Evolutionary conservation across 768 basidiomycete species (phyloP).

Genomic region (Clavulina sp.): DNA sequence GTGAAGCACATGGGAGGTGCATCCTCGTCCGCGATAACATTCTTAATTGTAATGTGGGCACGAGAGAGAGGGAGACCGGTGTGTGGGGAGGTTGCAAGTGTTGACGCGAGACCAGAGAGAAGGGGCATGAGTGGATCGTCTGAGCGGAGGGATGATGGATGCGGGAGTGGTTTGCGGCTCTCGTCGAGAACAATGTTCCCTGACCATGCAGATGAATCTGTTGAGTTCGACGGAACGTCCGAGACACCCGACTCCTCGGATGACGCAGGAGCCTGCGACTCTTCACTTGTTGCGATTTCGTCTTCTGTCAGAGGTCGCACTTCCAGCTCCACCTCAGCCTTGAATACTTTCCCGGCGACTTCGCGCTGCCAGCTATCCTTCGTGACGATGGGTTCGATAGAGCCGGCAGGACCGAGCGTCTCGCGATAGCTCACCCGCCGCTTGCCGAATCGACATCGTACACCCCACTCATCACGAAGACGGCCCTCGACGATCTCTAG

Average conservation of each 20-base stretch:
- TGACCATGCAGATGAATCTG: too few relatives aligned
- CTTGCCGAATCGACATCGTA: conserved; percentile 54
- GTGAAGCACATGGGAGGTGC: conserved; percentile 34
- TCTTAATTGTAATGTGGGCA: conserved; percentile 37
- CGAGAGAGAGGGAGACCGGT: conserved; percentile 54
- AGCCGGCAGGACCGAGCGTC: conserved; percentile 21
- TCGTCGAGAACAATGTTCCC: conserved; percentile 54
- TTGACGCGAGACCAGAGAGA: conserved; percentile 49
- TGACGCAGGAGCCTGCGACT: too few relatives aligned
- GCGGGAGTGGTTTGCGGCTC: conserved; percentile 25
- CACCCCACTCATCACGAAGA: conserved; percentile 63
- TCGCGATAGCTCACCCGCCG: conserved; percentile 74
- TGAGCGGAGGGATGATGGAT: conserved; percentile 22
- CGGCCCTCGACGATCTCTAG: conserved; percentile 81
- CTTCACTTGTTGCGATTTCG: conserved; percentile 36
- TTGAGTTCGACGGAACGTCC: conserved; percentile 2
- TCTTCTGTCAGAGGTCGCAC: conserved; percentile 35
- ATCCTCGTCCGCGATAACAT: conserved; percentile 27
- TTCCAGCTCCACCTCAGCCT: conserved; percentile 35
- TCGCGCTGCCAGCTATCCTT: conserved; percentile 44
- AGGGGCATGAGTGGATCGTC: conserved; percentile 22
- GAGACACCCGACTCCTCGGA: background rate
- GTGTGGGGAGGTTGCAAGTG: conserved; percentile 63
- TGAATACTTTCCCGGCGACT: conserved; percentile 35
- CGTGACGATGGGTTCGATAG: conserved; percentile 12